phyloP scores from a whole-genome alignment of 1,284 basidiomycete genomes.

The Phylloboletellus chloephorus region DNA sequence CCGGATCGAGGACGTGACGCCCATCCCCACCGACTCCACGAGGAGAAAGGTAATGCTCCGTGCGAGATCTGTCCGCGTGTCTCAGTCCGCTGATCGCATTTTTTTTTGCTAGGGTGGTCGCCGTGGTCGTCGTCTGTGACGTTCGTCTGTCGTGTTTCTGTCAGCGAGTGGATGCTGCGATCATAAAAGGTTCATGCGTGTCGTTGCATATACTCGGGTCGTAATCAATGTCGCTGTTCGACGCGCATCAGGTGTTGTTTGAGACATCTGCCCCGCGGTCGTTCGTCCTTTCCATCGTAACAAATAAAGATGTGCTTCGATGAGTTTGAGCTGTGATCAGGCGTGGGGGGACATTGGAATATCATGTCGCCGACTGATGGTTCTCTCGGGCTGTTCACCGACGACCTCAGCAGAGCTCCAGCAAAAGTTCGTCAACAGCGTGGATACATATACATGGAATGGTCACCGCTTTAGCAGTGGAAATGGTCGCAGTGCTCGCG shows the following conservation, averaged over 20 bases:
- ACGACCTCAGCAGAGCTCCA: too few relatives aligned
- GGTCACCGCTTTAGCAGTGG: too few relatives aligned
- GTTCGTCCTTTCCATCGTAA: slow-evolving; percentile 32
- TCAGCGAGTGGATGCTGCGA: slow-evolving; percentile 9
- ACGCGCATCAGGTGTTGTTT: slow-evolving; percentile 65
- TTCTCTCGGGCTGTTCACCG: too few relatives aligned
- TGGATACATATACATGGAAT: too few relatives aligned
- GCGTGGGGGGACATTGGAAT: too few relatives aligned
- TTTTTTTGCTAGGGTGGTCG: slow-evolving; percentile 81
- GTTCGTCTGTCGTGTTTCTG: slow-evolving; percentile 10
- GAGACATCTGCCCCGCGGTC: slow-evolving; percentile 70
- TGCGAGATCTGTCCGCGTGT: not conserved
- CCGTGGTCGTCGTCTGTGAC: slow-evolving; percentile 95
- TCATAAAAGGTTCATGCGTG: slow-evolving; percentile 16
- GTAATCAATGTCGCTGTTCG: slow-evolving; percentile 66
- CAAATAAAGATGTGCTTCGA: too few relatives aligned
- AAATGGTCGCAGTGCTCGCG: too few relatives aligned
- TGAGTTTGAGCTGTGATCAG: not conserved
- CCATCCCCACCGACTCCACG: slow-evolving; percentile 95
- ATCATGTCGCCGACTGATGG: too few relatives aligned
- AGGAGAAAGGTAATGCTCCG: slow-evolving; percentile 75
- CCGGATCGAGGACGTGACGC: slow-evolving; percentile 96
- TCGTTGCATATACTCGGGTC: slow-evolving; percentile 37
- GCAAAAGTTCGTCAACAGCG: too few relatives aligned
- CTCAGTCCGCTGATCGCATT: slow-evolving; percentile 9